Evolutionary conservation across 2,329 filamentous ascomycete species (phyloP).

Genomic region (Chaetothyriales sp.): DNA sequence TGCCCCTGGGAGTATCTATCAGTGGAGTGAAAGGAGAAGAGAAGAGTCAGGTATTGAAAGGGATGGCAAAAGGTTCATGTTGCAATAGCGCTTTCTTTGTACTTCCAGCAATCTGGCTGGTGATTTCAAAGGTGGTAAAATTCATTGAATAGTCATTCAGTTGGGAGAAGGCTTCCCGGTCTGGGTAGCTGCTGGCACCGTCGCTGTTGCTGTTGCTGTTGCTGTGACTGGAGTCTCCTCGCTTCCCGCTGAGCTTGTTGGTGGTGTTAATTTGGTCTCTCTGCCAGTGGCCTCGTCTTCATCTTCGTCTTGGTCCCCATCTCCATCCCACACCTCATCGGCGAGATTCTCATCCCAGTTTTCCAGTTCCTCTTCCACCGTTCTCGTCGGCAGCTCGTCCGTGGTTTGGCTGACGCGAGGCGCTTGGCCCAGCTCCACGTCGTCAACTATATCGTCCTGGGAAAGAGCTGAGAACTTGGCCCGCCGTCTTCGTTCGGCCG

Average conservation of each 20-base stretch:
- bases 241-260: slow-evolving; percentile 16
- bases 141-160: not conserved
- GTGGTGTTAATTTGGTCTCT: slow-evolving; percentile 17
- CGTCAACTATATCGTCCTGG: slow-evolving; percentile 29
- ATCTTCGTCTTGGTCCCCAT: slow-evolving; percentile 27
- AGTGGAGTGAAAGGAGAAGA: too few relatives aligned
- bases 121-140: too few relatives aligned
- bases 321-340: slow-evolving; percentile 45
- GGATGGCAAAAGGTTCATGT: too few relatives aligned
- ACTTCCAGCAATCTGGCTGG: too few relatives aligned
- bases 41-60: too few relatives aligned
- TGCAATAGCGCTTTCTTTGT: too few relatives aligned
- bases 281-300: slow-evolving; percentile 24
- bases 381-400: slow-evolving; percentile 19
- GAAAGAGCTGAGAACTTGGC: slow-evolving; percentile 59
- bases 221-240: slow-evolving; percentile 8
- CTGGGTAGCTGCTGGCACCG: not conserved
- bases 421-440: slow-evolving; percentile 53
- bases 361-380: slow-evolving; percentile 69
- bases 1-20: too few relatives aligned
- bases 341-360: slow-evolving; percentile 83
- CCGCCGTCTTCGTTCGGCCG: slow-evolving; percentile 73
- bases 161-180: not conserved
- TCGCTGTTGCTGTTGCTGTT: not conserved
- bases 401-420: not conserved